Evolutionary conservation across 2,329 filamentous ascomycete species (phyloP).

Genomic region (Tolypocladium tropicale): DNA sequence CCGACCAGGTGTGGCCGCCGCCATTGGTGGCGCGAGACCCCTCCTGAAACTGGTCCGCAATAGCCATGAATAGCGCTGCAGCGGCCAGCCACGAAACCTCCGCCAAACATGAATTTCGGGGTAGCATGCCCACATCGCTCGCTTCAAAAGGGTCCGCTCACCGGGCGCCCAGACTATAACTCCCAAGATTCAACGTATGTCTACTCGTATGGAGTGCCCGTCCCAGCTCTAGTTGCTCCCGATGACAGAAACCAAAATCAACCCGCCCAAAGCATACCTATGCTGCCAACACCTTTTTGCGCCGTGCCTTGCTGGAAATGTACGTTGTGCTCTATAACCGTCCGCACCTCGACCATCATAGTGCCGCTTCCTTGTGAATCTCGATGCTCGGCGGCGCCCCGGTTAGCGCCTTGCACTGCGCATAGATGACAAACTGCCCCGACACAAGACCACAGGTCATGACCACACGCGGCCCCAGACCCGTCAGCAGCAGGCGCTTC

Average conservation of each 20-base stretch:
- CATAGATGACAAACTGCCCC: conserved; percentile 45
- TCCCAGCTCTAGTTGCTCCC: background rate
- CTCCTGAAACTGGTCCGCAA: background rate
- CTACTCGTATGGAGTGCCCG: no score
- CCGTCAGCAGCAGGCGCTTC: conserved; percentile 33
- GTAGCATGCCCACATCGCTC: no score
- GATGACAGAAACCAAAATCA: background rate
- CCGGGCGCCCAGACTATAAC: no score
- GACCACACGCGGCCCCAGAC: conserved; percentile 38
- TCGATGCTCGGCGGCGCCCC: conserved; percentile 40
- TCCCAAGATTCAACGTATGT: no score
- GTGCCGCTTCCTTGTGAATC: conserved; percentile 37
- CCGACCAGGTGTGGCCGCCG: background rate
- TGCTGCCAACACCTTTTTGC: background rate
- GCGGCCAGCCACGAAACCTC: no score
- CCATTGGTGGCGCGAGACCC: background rate
- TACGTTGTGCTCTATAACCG: background rate
- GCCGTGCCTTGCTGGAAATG: background rate
- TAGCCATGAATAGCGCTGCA: background rate
- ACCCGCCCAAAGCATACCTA: background rate
- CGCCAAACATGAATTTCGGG: no score
- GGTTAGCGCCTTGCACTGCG: conserved; percentile 42
- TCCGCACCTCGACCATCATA: conserved; percentile 5
- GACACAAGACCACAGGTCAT: conserved; percentile 45
- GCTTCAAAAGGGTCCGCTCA: no score